Evolutionary conservation across 768 basidiomycete genomes (phyloP), one percentile per base, ranked within the genome.

Genomic region (Mycena sanguinolenta): DNA sequence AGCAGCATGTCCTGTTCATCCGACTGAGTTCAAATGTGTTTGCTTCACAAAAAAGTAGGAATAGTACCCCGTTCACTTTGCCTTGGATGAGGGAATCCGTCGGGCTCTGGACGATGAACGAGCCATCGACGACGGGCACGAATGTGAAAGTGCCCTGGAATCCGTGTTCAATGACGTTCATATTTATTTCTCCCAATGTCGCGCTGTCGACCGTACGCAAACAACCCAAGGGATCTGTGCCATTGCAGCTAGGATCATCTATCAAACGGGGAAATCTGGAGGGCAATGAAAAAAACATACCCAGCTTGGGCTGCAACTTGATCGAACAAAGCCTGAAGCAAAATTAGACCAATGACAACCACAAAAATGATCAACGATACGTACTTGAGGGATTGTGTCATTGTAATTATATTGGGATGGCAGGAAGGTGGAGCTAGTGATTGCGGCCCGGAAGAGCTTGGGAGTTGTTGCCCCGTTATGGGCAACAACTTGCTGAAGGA

Each of bases 121-220:
- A 63, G 27, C 78, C 80, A 49, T 83, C 82, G 10, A 83, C 76
- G 34, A 83, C 81, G 1, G 82, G 82, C 17, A 75, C 76, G 52
- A 78, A 78, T 21, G 65, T 34, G 28, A 83, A 69, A 36, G 70
- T 72, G 21, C 34, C 21, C 9, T 23, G n/a, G 34, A 57, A 57
- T 0, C 55, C 34, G 34, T 21, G 34, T 12, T n/a, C 21, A 16
- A 14, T 23, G 10, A 38, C 34, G 8, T 36, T 25, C 12, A 57
- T 3, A 57, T 57, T 57, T n/a, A 57, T 57, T 5, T 57, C 34
- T 23, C 9, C 34, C 55, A 57, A 36, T n/a, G 55, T 34, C 34
- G 55, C n/a, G n/a, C 34, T 23, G 32, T 57, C 34, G 19, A 38
- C n/a, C 10, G 34, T 21, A n/a, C 34, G 55, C 21, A 57, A 17